phyloP scores from a whole-genome alignment of 306 rosid species.

The Cucurbita moschata region DNA sequence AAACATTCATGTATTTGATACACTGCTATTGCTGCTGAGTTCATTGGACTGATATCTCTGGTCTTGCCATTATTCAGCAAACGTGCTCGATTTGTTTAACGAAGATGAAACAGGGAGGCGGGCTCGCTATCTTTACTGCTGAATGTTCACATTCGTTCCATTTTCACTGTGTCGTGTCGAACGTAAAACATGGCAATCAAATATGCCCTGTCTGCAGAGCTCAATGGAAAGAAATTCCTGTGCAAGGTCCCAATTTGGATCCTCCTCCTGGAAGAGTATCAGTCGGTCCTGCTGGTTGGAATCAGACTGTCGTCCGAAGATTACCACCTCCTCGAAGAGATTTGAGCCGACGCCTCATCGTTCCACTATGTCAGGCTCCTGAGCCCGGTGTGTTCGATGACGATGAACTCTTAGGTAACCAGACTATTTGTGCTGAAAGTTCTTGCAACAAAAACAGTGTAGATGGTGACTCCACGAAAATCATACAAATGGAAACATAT shows the following conservation, averaged over 20 bases:
- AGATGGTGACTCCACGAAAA: slow-evolving; percentile 22
- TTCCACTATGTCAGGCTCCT: slow-evolving; percentile 63
- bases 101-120: slow-evolving; percentile 88
- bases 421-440: slow-evolving; percentile 22
- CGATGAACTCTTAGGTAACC: slow-evolving; percentile 64
- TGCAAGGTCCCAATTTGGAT: slow-evolving; percentile 44
- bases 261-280: slow-evolving; percentile 39
- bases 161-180: slow-evolving; percentile 84
- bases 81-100: slow-evolving; percentile 82
- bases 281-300: slow-evolving; percentile 54
- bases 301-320: slow-evolving; percentile 63
- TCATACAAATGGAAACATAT: slow-evolving; percentile 50
- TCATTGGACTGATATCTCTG: neutral
- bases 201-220: slow-evolving; percentile 95
- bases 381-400: slow-evolving; percentile 80
- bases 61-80: slow-evolving; percentile 34
- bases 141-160: slow-evolving; percentile 96
- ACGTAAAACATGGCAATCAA: slow-evolving; percentile 82
- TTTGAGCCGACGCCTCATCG: slow-evolving; percentile 47
- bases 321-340: slow-evolving; percentile 64
- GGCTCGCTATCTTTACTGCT: slow-evolving; percentile 88
- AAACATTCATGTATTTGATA: neutral
- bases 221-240: slow-evolving; percentile 90
- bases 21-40: neutral
- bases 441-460: slow-evolving; percentile 15